phyloP scores from a whole-genome alignment of 225 moss, liverwort and hornwort species.

The Takakia lepidozioides region DNA sequence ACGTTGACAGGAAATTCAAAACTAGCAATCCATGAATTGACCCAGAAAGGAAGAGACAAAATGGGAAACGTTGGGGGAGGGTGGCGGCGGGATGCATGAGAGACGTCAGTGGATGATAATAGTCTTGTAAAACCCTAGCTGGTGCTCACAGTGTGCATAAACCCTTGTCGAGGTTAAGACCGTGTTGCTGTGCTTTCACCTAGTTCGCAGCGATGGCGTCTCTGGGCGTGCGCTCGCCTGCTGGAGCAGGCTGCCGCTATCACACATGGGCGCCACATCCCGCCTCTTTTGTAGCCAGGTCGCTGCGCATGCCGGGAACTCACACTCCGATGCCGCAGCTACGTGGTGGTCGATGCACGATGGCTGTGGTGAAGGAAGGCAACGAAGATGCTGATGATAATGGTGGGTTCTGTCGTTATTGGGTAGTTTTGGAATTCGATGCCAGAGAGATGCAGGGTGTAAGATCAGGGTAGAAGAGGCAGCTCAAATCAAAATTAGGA shows the following conservation, averaged over 20 bases:
- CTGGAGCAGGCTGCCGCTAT: background rate
- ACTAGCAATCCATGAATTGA: no score
- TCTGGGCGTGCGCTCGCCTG: conserved; percentile 1
- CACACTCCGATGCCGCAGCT: background rate
- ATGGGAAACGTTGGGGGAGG: no score
- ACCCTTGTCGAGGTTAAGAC: no score
- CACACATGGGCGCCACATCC: background rate
- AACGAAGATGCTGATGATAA: conserved; percentile 13
- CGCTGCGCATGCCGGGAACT: background rate
- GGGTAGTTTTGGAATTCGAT: background rate
- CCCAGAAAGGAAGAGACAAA: no score
- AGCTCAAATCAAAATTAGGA: background rate
- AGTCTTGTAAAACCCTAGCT: no score
- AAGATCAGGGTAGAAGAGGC: background rate
- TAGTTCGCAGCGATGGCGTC: conserved; percentile 6
- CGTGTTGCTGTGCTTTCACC: no score
- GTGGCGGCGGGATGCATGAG: no score
- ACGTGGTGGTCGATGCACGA: conserved; percentile 12
- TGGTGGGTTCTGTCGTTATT: conserved; percentile 13
- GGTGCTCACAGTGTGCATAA: no score
- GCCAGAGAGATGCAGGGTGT: background rate
- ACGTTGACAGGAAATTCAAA: no score
- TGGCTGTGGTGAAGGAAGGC: conserved; percentile 10
- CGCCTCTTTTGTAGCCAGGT: background rate
- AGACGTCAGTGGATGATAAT: no score